Base-by-base conservation (phyloP, 202 grass and related monocot genomes). In the Schoenoplectus triqueter region DNA sequence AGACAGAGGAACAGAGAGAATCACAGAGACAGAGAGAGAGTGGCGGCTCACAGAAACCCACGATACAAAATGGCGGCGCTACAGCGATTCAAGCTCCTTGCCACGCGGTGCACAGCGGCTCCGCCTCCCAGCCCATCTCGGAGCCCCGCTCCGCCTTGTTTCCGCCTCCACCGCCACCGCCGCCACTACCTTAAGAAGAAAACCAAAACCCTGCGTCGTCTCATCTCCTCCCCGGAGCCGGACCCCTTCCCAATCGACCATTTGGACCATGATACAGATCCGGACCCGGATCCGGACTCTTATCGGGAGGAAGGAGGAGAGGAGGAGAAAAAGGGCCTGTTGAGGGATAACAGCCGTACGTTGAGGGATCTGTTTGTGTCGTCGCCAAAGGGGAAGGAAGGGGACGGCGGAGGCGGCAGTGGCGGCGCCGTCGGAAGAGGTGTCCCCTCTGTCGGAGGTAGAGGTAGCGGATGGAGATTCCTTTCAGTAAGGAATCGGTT, bases 61-160 rank as follows among this genome's bases (percentile, higher is more conserved):
- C 9, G 62, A n/a, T 49, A 64, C 56, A 67, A 54, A 52, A 82
- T 82, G 81, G 81, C 81, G 81, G 81, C 81, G 64, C 81, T 83
- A 1, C 81, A 83, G 21, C 18, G 48, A 83, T 57, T 6, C 73
- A 82, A 86, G 51, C 67, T 81, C 51, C 13, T 74, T 42, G 56
- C 20, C 50, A 75, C 22, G 42, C 81, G 40, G 41, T 82, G 60
- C 73, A 64, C n/a, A 65, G 81, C 57, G 56, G 15, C 10, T 31
- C 14, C 66, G 68, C 83, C 83, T 89, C 91, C 89, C 49, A 86
- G 85, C 73, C 92, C 80, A 57, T 74, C 55, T 82, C 61, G 81
- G 7, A 91, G 10, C 75, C 85, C 10, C 40, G 91, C 80, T 92
- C 91, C 90, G 69, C 89, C 81, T 22, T 82, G 47, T 71, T 87